Base-by-base conservation (phyloP, 257 asterid species). In the Plantago ovata region DNA sequence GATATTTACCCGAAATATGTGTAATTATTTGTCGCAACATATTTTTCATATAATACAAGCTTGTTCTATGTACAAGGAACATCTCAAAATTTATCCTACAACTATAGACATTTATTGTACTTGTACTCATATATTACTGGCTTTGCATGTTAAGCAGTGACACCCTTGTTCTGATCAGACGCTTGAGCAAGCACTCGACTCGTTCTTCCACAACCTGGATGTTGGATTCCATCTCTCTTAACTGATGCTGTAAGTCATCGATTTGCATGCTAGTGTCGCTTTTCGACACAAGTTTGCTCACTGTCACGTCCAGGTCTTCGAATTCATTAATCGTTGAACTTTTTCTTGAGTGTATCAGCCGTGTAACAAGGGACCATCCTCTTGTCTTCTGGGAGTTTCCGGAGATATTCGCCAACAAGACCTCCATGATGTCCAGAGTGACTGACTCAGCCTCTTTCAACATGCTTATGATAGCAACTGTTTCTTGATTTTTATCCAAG, bases 101-200 rank as follows among this genome's bases (percentile, higher is more conserved):
- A 13, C 64, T 64, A 58, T 53, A 47, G 21, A 19, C 38, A 40
- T 4, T 42, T 23, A n/a, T 10, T 10, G 7, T 45, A 45, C 51
- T 45, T n/a, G 11, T 45, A 10, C n/a, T n/a, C 13, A 40, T 14
- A 45, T 15, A 1, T 60, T 65, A 66, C 38, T 62, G 70, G 67
- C 65, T 72, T 9, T 58, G 72, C 70, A 78, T 60, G 51, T 74
- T 80, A 19, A 72, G 81, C 18, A 77, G 60, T 14, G 72, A 74
- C 20, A 72, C 84, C 15, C 79, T 59, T 12, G 81, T 53, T 63
- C 24, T 72, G 12, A 78, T 69, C 66, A 78, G 66, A 21, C 72
- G 75, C 57, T 65, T 78, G 69, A 58, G 72, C 60, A 77, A 58
- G 44, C 63, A 40, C 40, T 72, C 76, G 0, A 77, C 47, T 16